These are phyloP conservation scores for Chrysophaeum taylorii DNA, from an alignment of 352 stramenopile genomes.

Conservation along the genomic window DNA sequence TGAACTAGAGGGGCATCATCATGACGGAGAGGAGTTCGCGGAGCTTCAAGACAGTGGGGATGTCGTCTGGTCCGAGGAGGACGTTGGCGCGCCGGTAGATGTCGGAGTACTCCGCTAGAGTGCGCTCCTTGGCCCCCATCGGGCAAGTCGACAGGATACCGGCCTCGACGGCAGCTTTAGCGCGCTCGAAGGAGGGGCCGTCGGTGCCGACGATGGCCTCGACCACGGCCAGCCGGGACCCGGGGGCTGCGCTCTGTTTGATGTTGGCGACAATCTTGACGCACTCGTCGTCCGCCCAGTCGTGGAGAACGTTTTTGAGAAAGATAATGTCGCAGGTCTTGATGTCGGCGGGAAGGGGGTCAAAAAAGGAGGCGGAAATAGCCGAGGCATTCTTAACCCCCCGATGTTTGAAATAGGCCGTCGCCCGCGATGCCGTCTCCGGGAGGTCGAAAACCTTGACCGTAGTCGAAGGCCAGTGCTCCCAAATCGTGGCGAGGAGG, in stretches of 20 bases:
- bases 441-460: constrained; percentile 15
- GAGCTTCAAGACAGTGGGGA: too few relatives aligned
- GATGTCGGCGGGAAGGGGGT: neutral
- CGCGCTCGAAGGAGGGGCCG: neutral
- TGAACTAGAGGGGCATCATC: too few relatives aligned
- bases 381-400: neutral
- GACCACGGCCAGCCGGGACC: neutral
- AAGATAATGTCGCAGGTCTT: constrained; percentile 2
- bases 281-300: constrained; percentile 3
- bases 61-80: too few relatives aligned
- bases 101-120: too few relatives aligned
- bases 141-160: too few relatives aligned
- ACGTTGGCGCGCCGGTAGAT: too few relatives aligned
- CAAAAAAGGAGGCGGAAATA: constrained; percentile 9
- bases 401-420: too few relatives aligned
- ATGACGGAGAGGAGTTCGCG: too few relatives aligned
- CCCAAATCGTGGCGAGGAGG: neutral
- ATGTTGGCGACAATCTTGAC: neutral
- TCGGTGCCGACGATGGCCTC: constrained; percentile 10
- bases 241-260: neutral
- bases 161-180: too few relatives aligned
- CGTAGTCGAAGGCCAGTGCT: constrained; percentile 13
- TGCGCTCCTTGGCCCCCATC: too few relatives aligned
- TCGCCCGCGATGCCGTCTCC: neutral
- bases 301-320: neutral